Evolutionary conservation across 768 basidiomycete genomes (phyloP).

Genomic region (Mycena maculata): DNA sequence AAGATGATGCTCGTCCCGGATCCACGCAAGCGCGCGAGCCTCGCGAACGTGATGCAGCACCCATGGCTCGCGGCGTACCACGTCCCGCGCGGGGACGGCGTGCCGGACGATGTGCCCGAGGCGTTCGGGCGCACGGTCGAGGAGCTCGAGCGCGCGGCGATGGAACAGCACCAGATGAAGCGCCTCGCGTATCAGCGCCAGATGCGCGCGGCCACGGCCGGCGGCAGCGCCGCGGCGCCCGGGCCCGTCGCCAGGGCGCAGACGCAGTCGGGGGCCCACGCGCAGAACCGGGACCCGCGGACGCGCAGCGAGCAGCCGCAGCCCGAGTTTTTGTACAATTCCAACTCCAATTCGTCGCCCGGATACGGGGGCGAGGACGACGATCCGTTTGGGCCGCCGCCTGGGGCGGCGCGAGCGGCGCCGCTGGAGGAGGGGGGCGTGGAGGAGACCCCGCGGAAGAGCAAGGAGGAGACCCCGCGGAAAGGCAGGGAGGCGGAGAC

Average conservation of each 20-base stretch:
- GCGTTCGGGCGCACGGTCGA: conserved; percentile 78
- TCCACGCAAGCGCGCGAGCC: conserved; percentile 80
- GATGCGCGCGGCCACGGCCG: conserved; percentile 62
- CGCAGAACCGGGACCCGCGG: conserved; percentile 44
- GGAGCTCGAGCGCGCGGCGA: conserved; percentile 82
- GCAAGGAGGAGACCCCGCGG: not conserved
- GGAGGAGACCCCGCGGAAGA: conserved; percentile 12
- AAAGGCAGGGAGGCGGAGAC: not conserved
- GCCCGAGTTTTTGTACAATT: conserved; percentile 82
- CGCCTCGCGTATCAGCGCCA: conserved; percentile 83
- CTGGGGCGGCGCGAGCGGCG: conserved; percentile 41
- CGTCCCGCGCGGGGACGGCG: conserved; percentile 46
- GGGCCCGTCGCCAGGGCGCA: conserved; percentile 54
- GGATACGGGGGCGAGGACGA: conserved; percentile 63
- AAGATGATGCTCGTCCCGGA: conserved; percentile 96
- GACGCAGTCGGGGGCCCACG: conserved; percentile 46
- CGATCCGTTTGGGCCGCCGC: conserved; percentile 77
- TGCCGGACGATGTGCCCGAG: conserved; percentile 35
- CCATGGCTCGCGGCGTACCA: conserved; percentile 81
- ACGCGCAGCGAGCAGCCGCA: conserved; percentile 75
- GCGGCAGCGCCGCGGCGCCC: conserved; percentile 49
- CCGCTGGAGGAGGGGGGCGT: conserved; percentile 22
- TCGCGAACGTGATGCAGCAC: conserved; percentile 86
- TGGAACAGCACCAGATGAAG: conserved; percentile 89
- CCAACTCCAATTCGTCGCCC: conserved; percentile 67